phyloP scores from a whole-genome alignment of 2,329 filamentous ascomycete genomes.

The Talaromyces amestolkiae region DNA sequence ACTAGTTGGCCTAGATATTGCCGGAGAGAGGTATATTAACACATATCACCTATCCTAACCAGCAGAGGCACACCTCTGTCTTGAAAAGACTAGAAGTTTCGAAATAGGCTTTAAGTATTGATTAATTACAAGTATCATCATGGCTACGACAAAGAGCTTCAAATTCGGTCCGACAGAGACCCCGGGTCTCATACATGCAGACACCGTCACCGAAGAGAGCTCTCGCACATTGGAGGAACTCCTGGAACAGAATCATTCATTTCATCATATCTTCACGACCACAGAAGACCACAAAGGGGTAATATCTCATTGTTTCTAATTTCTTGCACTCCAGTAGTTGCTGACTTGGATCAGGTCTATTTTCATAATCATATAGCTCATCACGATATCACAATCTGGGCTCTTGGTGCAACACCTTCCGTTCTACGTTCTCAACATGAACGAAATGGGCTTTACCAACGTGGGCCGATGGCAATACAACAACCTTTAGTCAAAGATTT shows the following conservation, averaged over 20 bases:
- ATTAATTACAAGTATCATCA: not conserved
- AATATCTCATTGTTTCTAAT: not conserved
- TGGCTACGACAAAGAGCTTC: not conserved
- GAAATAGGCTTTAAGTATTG: not conserved
- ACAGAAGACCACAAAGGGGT: conserved; percentile 10
- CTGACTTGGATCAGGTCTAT: conserved; percentile 9
- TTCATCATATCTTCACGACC: conserved; percentile 6
- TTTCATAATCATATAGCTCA: conserved; percentile 21
- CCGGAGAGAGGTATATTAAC: not conserved
- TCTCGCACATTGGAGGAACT: not conserved
- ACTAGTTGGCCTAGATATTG: not conserved
- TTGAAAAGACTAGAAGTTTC: not conserved
- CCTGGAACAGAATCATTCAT: not conserved
- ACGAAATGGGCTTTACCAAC: conserved; percentile 11
- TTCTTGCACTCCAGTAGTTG: not conserved
- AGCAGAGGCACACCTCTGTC: not conserved
- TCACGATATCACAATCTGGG: conserved; percentile 19
- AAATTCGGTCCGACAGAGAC: not conserved
- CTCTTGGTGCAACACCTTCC: conserved; percentile 17
- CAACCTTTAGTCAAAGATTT: conserved; percentile 7
- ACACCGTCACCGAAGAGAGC: conserved; percentile 4
- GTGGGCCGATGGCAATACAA: not conserved
- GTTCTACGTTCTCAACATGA: conserved; percentile 6
- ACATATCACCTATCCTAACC: not conserved
- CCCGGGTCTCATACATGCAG: conserved; percentile 3